Evolutionary conservation across 257 asterid genomes (phyloP).

Genomic region (Solanum tarapatanum): DNA sequence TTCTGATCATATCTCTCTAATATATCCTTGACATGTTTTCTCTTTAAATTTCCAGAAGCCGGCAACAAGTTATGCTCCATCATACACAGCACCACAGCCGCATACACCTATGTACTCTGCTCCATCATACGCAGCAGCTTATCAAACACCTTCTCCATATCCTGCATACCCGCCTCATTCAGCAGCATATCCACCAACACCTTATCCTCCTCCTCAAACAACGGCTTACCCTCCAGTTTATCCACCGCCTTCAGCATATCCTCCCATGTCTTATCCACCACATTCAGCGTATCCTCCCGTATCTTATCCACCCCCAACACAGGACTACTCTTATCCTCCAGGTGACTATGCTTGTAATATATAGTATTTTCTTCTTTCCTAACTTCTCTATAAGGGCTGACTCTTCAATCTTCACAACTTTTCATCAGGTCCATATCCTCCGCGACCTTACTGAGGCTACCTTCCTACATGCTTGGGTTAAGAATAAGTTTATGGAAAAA

Average conservation of each 20-base stretch:
- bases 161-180: slow-evolving; percentile 18
- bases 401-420: neutral
- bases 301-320: slow-evolving; percentile 20
- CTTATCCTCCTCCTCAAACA: slow-evolving; percentile 13
- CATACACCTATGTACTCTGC: slow-evolving; percentile 15
- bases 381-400: neutral
- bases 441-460: slow-evolving; percentile 23
- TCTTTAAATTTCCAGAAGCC: slow-evolving; percentile 24
- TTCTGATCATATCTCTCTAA: neutral
- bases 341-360: slow-evolving; percentile 10
- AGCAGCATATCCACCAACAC: slow-evolving; percentile 16
- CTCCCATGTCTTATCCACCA: slow-evolving; percentile 2
- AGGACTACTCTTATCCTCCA: slow-evolving; percentile 22
- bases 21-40: neutral
- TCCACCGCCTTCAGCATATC: slow-evolving; percentile 2
- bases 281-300: slow-evolving; percentile 1
- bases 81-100: slow-evolving; percentile 5
- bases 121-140: slow-evolving; percentile 10
- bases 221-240: neutral
- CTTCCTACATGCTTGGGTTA: neutral
- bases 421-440: slow-evolving; percentile 34
- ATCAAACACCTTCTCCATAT: slow-evolving; percentile 20
- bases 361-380: neutral
- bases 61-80: slow-evolving; percentile 20
- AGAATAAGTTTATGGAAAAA: neutral